Base-by-base conservation (phyloP, 2,329 filamentous ascomycete species). In the Neofusicoccum cordaticola region DNA sequence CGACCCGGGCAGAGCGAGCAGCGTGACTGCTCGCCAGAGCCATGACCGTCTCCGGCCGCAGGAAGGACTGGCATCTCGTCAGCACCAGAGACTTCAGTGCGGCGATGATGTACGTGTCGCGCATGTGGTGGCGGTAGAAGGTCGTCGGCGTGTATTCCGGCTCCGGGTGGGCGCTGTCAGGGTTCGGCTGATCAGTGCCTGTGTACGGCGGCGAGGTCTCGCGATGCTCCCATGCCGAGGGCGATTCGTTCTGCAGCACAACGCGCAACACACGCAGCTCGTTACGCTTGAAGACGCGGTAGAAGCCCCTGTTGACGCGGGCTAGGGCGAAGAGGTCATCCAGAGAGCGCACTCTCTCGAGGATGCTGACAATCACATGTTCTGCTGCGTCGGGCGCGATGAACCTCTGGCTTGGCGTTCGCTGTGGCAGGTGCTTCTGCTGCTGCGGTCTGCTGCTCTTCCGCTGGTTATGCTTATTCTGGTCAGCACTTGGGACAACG, bases 181-280 rank as follows among this genome's bases (percentile, higher is more conserved):
- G 61, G 41, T 19, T 57, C 42, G 9, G 66, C 62, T 11, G 19
- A 35, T 77, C 79, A 35, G 79, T 71, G 6, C 78, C 68, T 37
- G 80, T 75, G 69, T 81, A 81, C 1, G 84, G 84, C 39, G 82
- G 82, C 53, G 81, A 83, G 73, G 86, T 84, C 68, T 88, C 84
- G 13, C 85, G 82, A 56, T 85, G 76, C 68, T 88, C 86, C 84
- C 84, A 88, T 0, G 85, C 85, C 1, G 86, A 79, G 5, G 85
- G 80, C 1, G 84, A 87, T 76, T 83, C 81, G 52, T 81, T 83
- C 60, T 77, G 80, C 3, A 86, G 71, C 0, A 84, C 79, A 5
- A 74, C 75, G 57, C 83, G 83, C 63, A 87, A 81, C 2, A 88
- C 75, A 0, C 77, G 71, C 52, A 87, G 75, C 68, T 88, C 85